Base-by-base conservation (phyloP, 495 filamentous ascomycete genomes). In the Immersiella caudata region DNA sequence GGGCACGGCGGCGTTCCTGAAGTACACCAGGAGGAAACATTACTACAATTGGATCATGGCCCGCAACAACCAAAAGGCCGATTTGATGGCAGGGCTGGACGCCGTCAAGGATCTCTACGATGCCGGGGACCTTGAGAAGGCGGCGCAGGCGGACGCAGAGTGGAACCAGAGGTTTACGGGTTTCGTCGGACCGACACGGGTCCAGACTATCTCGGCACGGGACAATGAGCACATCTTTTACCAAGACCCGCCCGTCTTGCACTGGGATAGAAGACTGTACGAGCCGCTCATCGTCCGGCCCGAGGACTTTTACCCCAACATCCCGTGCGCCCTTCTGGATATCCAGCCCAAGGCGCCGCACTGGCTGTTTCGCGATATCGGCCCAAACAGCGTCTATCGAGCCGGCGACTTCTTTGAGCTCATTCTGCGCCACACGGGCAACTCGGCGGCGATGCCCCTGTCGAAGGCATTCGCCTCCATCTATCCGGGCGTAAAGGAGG, bases 191-290 rank as follows among this genome's bases (percentile, higher is more conserved):
- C 64, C 65, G 20, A 29, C 67, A 11, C 59, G 68, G 27, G 66
- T 66, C 51, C 60, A 79, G 50, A 75, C 72, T 60, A 16, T 73
- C 3, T 73, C 77, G 16, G 67, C 73, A 50, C 79, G 77, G 54
- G 85, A 88, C 70, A 86, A 86, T 64, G 70, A 79, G 35, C 74
- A 82, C 58, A 63, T 78, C 20, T 78, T 81, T 20, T 67, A 67
- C 9, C 79, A 81, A 56, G 66, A 77, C 9, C 80, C 86, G 4
- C 83, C 83, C 0, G 46, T 83, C 6, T 77, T 93, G 1, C 65
- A 78, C 59, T 92, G 87, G 87, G 90, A 93, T 71, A 85, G 83
- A 5, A 87, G 91, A 26, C 78, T 76, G 8, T 36, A 72, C 36
- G 86, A 89, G 70, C 76, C 84, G 24, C 83, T 86, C 52, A 65